Conservation (phyloP, 257 asterid genomes). For the Leptodermis oblonga region DNA sequence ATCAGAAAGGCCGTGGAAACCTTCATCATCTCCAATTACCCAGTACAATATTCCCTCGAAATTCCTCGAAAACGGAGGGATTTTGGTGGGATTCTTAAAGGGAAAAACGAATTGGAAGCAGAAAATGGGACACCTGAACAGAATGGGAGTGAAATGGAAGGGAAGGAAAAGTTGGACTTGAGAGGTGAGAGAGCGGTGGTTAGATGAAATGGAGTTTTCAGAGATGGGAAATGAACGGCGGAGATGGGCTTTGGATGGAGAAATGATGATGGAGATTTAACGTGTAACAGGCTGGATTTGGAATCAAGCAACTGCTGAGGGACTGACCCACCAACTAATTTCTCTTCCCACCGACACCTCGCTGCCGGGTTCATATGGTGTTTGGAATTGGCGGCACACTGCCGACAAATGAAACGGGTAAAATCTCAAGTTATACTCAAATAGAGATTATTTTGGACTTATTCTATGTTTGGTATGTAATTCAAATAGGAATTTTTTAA, state of each 20-base stretch:
- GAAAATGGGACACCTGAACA: not conserved
- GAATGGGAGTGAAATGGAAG: constrained; percentile 6
- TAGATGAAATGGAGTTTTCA: constrained; percentile 9
- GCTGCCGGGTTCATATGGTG: constrained; percentile 2
- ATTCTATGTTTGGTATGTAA: too few relatives aligned
- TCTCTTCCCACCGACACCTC: constrained; percentile 22
- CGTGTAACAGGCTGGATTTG: constrained; percentile 34
- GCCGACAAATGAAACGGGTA: not conserved
- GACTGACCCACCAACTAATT: constrained; percentile 21
- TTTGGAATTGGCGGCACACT: not conserved
- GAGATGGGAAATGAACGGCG: constrained; percentile 17
- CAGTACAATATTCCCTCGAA: not conserved
- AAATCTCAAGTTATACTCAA: too few relatives aligned
- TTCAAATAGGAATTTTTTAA: too few relatives aligned
- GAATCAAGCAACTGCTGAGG: constrained; percentile 33
- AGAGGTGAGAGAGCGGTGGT: not conserved
- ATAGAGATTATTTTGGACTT: not conserved
- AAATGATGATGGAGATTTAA: constrained; percentile 11
- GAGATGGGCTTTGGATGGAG: constrained; percentile 18
- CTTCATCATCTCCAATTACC: not conserved
- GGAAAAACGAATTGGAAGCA: not conserved
- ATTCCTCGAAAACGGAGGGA: not conserved
- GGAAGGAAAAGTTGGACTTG: not conserved
- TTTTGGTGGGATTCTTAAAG: constrained; percentile 6
- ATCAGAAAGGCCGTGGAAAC: constrained; percentile 16